Evolutionary conservation across 805 yeast genomes (phyloP).

Genomic region (Teunomyces pallodes): DNA sequence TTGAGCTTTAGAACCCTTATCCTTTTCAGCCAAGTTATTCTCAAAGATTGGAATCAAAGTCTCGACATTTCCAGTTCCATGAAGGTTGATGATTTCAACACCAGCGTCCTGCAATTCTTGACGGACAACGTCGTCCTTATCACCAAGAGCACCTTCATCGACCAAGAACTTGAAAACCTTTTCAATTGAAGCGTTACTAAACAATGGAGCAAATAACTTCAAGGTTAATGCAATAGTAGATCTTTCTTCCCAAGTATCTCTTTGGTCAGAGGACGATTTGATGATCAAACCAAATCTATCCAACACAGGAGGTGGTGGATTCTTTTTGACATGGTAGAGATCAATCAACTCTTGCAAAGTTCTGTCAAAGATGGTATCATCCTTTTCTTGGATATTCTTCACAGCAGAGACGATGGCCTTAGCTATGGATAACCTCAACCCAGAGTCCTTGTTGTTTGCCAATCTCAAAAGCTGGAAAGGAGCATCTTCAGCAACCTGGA

Average conservation of each 20-base stretch:
- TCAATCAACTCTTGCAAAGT: slow-evolving; percentile 48
- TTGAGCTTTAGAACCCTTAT: slow-evolving; percentile 46
- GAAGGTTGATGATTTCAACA: slow-evolving; percentile 59
- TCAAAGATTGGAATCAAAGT: slow-evolving; percentile 80
- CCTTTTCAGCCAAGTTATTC: slow-evolving; percentile 51
- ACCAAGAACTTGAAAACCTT: slow-evolving; percentile 62
- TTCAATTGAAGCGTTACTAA: slow-evolving; percentile 42
- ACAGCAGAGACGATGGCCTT: slow-evolving; percentile 64
- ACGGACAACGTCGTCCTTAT: slow-evolving; percentile 66
- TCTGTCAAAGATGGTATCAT: slow-evolving; percentile 19
- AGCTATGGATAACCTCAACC: slow-evolving; percentile 72
- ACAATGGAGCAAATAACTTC: slow-evolving; percentile 53
- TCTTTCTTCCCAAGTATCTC: slow-evolving; percentile 82
- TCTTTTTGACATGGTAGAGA: slow-evolving; percentile 57
- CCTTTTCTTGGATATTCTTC: slow-evolving; percentile 25
- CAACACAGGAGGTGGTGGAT: slow-evolving; percentile 71
- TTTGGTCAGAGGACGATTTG: slow-evolving; percentile 55
- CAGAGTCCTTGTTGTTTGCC: slow-evolving; percentile 56
- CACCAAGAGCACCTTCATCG: slow-evolving; percentile 67
- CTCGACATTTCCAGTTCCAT: slow-evolving; percentile 70
- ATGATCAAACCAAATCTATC: slow-evolving; percentile 81
- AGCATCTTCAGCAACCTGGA: slow-evolving; percentile 44
- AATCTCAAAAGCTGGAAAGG: slow-evolving; percentile 47
- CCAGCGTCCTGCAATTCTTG: slow-evolving; percentile 91
- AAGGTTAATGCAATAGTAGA: slow-evolving; percentile 76